Conservation (phyloP, 129 eudicot species). For the Chrysanthemum makinoi region DNA sequence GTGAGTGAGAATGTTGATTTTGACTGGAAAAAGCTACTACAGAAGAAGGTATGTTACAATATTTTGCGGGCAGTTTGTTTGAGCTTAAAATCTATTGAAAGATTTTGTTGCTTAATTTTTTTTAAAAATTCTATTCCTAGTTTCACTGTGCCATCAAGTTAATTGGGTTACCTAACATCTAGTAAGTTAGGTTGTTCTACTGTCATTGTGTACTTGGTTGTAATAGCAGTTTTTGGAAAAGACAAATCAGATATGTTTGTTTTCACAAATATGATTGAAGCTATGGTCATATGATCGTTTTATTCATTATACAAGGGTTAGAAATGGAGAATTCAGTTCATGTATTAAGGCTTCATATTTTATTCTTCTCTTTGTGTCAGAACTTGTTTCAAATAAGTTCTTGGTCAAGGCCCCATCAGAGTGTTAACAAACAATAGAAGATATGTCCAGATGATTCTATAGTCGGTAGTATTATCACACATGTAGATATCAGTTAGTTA, state of each 20-base stretch:
- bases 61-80: constrained; percentile 1
- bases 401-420: no score
- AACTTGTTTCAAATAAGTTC: background rate
- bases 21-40: constrained; percentile 94
- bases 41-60: constrained; percentile 66
- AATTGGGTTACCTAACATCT: background rate
- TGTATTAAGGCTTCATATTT: background rate
- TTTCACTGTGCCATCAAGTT: background rate
- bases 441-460: no score
- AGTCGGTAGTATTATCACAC: no score
- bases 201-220: no score
- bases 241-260: background rate
- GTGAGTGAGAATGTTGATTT: constrained; percentile 85
- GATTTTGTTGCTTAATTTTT: no score
- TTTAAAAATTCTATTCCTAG: no score
- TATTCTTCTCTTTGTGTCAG: background rate
- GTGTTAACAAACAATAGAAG: no score
- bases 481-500: background rate
- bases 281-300: background rate
- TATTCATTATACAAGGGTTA: background rate
- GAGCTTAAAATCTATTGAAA: background rate
- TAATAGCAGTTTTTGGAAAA: background rate
- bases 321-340: background rate
- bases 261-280: background rate
- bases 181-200: background rate